phyloP scores from a whole-genome alignment of 2,329 filamentous ascomycete species.

The Fusarium citri region DNA sequence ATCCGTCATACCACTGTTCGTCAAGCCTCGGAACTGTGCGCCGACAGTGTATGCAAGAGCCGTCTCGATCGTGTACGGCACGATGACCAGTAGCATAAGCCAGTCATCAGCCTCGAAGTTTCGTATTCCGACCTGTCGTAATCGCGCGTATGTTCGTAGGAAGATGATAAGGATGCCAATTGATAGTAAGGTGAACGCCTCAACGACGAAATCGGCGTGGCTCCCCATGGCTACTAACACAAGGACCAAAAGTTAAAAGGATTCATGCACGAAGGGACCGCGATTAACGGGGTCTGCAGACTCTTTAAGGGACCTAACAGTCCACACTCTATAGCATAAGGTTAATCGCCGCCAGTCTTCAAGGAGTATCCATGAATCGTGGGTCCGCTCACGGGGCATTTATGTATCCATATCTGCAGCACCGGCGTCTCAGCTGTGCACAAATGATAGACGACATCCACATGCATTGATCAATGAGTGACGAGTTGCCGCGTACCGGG shows the following conservation, averaged over 20 bases:
- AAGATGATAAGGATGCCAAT: constrained; percentile 61
- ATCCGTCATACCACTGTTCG: constrained; percentile 64
- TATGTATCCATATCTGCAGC: not conserved
- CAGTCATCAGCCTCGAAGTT: constrained; percentile 62
- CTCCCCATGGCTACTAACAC: constrained; percentile 4
- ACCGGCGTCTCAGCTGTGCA: not conserved
- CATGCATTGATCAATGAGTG: not conserved
- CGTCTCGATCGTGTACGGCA: constrained; percentile 46
- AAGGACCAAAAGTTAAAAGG: not conserved
- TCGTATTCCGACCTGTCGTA: constrained; percentile 53
- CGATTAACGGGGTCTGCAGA: not conserved
- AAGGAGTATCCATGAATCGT: not conserved
- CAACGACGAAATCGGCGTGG: constrained; percentile 32
- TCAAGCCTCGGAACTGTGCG: constrained; percentile 55
- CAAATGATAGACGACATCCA: not conserved
- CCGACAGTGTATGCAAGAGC: constrained; percentile 53
- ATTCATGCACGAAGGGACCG: not conserved
- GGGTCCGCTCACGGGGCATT: not conserved
- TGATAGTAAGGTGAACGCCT: constrained; percentile 58
- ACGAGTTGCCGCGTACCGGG: not conserved
- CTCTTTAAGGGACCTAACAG: constrained; percentile 2
- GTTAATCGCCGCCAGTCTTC: not conserved
- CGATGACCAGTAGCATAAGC: constrained; percentile 45
- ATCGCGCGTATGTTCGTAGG: constrained; percentile 61
- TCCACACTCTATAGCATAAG: not conserved